Percentiles rank a stretch among this genome's conserved stretches.
phyloP scores from a whole-genome alignment of 1,284 basidiomycete species.

The Retiboletus flavoniger region DNA sequence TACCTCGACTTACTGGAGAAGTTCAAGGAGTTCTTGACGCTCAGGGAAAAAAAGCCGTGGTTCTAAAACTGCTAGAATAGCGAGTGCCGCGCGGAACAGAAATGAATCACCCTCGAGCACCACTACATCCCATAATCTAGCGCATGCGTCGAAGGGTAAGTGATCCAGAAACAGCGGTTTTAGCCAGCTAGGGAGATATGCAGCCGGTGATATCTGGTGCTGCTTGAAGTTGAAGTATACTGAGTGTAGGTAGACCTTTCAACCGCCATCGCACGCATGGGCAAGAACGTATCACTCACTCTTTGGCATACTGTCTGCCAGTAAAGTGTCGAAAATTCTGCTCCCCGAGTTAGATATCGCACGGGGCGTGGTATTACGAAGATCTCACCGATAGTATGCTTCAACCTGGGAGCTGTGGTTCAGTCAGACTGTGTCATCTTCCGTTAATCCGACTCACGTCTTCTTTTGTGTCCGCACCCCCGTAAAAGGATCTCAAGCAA shows the following conservation, averaged over 20 bases:
- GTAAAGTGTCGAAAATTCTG: constrained; percentile 89
- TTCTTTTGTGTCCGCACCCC: constrained; percentile 63
- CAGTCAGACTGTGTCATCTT: constrained; percentile 27
- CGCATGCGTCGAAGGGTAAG: constrained; percentile 84
- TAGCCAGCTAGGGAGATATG: constrained; percentile 80
- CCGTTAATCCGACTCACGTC: constrained; percentile 60
- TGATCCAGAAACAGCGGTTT: constrained; percentile 83
- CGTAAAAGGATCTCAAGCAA: constrained; percentile 84
- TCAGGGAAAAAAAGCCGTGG: constrained; percentile 86
- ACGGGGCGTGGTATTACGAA: neutral
- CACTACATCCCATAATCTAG: constrained; percentile 87
- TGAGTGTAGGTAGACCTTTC: constrained; percentile 30
- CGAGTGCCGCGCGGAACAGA: constrained; percentile 79
- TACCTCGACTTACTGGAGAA: constrained; percentile 55
- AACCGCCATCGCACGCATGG: neutral
- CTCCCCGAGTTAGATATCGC: constrained; percentile 19
- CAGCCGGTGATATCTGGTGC: constrained; percentile 77
- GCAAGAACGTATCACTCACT: constrained; percentile 47
- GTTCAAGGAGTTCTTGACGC: constrained; percentile 66
- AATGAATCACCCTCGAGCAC: constrained; percentile 87
- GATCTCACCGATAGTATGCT: constrained; percentile 63
- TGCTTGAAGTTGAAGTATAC: constrained; percentile 97
- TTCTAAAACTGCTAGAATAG: constrained; percentile 83
- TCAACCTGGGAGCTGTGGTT: constrained; percentile 57
- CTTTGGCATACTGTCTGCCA: constrained; percentile 94